Evolutionary conservation across 768 basidiomycete species (phyloP).

Genomic region (Nidularia pulvinata): DNA sequence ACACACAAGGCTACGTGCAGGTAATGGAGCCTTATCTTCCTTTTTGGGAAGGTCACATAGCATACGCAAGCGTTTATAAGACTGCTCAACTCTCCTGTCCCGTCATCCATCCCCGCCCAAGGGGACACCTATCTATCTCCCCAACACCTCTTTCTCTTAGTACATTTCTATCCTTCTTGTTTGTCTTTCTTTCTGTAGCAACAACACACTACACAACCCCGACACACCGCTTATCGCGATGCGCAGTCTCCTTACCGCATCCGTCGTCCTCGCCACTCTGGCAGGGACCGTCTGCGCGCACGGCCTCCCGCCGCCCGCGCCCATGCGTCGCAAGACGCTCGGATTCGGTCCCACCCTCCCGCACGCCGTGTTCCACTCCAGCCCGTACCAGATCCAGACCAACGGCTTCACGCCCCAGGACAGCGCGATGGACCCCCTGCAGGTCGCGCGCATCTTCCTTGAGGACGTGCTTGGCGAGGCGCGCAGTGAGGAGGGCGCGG

Average conservation of each 20-base stretch:
- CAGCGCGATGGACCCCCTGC: constrained; percentile 45
- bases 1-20: no score
- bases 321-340: constrained; percentile 76
- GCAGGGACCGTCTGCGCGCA: constrained; percentile 56
- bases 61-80: no score
- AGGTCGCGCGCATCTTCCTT: constrained; percentile 67
- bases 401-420: constrained; percentile 37
- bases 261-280: constrained; percentile 58
- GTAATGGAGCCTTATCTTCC: no score
- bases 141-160: no score
- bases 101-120: no score
- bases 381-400: constrained; percentile 41
- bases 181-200: no score
- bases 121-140: no score
- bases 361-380: constrained; percentile 66
- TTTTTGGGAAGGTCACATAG: no score
- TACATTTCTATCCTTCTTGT: no score
- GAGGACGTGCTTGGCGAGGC: constrained; percentile 34
- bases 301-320: constrained; percentile 1
- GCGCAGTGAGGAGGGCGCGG: constrained; percentile 12
- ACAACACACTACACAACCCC: no score
- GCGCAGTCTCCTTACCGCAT: constrained; percentile 68
- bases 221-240: constrained; percentile 22
- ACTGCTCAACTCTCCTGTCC: no score
- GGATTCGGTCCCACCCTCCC: constrained; percentile 84